These are phyloP conservation scores for Leccinellum albellum DNA, from an alignment of 768 basidiomycete genomes.

Conservation along the genomic window DNA sequence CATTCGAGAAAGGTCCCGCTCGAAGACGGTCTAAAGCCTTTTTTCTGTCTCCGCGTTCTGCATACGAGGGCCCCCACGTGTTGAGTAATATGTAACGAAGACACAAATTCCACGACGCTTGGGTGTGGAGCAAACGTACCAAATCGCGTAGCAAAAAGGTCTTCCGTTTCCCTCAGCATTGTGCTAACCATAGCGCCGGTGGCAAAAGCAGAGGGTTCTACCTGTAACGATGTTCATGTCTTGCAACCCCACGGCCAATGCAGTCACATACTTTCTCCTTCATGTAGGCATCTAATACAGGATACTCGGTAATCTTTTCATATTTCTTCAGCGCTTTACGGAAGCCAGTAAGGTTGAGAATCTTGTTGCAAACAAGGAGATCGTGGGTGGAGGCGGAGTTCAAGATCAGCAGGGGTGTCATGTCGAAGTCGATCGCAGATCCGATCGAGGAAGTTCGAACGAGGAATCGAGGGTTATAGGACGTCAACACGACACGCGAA, in stretches of 20 bases:
- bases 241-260: background rate
- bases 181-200: conserved; percentile 55
- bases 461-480: background rate
- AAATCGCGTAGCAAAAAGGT: conserved; percentile 73
- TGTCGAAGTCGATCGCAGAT: background rate
- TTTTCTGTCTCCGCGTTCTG: conserved; percentile 72
- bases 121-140: conserved; percentile 40
- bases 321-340: conserved; percentile 85
- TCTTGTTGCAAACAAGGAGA: conserved; percentile 35
- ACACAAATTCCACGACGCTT: background rate
- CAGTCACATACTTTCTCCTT: conserved; percentile 54
- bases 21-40: conserved; percentile 68
- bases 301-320: conserved; percentile 72
- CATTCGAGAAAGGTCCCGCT: conserved; percentile 45
- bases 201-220: conserved; percentile 66
- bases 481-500: background rate
- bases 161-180: conserved; percentile 75
- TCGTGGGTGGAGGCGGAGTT: background rate
- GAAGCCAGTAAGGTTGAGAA: conserved; percentile 87
- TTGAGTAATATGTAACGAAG: background rate
- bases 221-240: conserved; percentile 34
- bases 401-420: background rate
- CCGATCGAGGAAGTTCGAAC: background rate
- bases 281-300: conserved; percentile 77
- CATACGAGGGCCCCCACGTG: background rate